Conservation (phyloP, 2,329 filamentous ascomycete species). For the Xylariaceae sp. region DNA sequence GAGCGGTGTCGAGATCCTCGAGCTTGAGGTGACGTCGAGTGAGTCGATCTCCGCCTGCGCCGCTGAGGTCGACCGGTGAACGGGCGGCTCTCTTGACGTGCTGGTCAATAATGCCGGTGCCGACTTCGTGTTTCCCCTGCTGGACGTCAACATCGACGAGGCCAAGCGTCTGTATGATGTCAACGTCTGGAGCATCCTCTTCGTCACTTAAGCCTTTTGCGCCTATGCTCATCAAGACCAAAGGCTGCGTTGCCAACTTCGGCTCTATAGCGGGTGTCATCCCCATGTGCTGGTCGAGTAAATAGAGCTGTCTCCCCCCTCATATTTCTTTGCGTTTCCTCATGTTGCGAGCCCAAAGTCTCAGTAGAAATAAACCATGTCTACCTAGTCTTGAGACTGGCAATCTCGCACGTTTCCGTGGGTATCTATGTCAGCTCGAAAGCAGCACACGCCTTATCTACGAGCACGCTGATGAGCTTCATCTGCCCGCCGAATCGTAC, state of each 20-base stretch:
- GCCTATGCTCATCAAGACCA: background rate
- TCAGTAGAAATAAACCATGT: too few species aligned
- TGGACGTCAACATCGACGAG: constrained; percentile 10
- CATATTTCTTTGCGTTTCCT: too few species aligned
- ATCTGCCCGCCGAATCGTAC: background rate
- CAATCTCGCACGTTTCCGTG: too few species aligned
- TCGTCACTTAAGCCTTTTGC: constrained; percentile 9
- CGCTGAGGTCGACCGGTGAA: background rate
- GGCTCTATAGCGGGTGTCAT: constrained; percentile 4
- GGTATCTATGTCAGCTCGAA: too few species aligned
- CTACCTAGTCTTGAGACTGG: too few species aligned
- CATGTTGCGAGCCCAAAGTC: too few species aligned
- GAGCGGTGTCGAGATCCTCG: background rate
- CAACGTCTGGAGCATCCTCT: constrained; percentile 3
- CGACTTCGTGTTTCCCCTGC: constrained; percentile 13
- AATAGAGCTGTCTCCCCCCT: too few species aligned
- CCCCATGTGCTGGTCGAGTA: background rate
- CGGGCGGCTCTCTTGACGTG: constrained; percentile 10
- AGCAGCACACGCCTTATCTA: constrained; percentile 24
- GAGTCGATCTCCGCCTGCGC: background rate
- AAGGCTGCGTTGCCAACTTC: constrained; percentile 5
- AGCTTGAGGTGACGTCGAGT: constrained; percentile 4
- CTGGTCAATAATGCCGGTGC: constrained; percentile 24
- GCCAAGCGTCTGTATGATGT: constrained; percentile 15
- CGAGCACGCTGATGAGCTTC: constrained; percentile 12